phyloP scores from a whole-genome alignment of 23 red algal genomes.

The Gracilaria domingensis region DNA sequence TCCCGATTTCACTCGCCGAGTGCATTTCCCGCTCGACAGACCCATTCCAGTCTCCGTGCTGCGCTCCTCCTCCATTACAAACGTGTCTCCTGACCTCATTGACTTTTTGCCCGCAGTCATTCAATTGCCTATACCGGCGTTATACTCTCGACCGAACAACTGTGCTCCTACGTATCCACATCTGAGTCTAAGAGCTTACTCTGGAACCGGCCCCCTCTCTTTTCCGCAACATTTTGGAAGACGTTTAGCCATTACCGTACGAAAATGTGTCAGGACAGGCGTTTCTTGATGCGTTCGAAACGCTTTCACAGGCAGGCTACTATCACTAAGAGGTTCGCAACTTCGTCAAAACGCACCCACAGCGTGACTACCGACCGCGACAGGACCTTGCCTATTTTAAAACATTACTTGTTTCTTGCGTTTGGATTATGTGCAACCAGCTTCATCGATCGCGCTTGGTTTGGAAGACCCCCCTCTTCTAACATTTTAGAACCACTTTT shows the following conservation, averaged over 20 bases:
- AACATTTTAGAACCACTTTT: slow-evolving; percentile 24
- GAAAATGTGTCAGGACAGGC: slow-evolving; percentile 79
- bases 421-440: slow-evolving; percentile 90
- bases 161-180: no score
- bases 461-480: slow-evolving; percentile 62
- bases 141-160: no score
- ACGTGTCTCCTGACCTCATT: no score
- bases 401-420: slow-evolving; percentile 79
- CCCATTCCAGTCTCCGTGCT: no score
- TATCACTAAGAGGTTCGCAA: slow-evolving; percentile 92
- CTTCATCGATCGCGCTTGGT: slow-evolving; percentile 67
- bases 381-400: slow-evolving; percentile 93
- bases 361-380: slow-evolving; percentile 29
- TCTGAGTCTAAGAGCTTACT: no score
- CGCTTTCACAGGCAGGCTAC: slow-evolving; percentile 58
- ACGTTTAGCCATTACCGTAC: slow-evolving; percentile 59
- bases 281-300: slow-evolving; percentile 52
- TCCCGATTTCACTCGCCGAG: no score
- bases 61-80: no score
- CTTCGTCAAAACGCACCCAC: slow-evolving; percentile 39
- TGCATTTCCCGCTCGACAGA: no score
- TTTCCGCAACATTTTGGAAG: slow-evolving; percentile 33
- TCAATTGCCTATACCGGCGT: no score
- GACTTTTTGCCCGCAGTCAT: no score
- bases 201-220: no score